Evolutionary conservation across 345 rosid genomes (phyloP).

Genomic region (Eutrema yunnanense): DNA sequence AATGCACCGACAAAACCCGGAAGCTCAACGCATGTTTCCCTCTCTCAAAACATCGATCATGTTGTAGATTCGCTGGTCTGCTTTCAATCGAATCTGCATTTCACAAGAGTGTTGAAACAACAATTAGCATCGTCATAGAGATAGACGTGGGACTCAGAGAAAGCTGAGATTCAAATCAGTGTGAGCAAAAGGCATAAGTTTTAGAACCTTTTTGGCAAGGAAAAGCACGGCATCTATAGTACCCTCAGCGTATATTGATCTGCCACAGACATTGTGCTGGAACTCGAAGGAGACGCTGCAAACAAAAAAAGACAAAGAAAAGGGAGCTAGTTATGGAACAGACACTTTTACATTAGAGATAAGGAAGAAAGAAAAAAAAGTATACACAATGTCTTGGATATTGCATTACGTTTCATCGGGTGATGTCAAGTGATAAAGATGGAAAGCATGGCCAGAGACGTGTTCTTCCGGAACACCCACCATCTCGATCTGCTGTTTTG

Average conservation of each 20-base stretch:
- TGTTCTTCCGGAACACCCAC: conserved; percentile 89
- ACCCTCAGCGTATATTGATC: conserved; percentile 95
- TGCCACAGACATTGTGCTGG: conserved; percentile 94
- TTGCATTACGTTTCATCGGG: conserved; percentile 72
- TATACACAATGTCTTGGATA: conserved; percentile 1
- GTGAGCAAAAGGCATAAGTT: neutral
- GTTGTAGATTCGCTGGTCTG: conserved; percentile 65
- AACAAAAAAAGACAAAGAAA: neutral
- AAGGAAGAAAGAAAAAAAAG: neutral
- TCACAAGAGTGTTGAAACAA: neutral
- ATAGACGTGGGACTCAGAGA: neutral
- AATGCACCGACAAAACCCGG: neutral
- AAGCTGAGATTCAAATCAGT: neutral
- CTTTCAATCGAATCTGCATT: conserved; percentile 55
- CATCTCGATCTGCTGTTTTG: conserved; percentile 73
- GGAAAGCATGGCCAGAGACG: conserved; percentile 89
- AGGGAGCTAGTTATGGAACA: neutral
- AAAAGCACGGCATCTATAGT: conserved; percentile 82
- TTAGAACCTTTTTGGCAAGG: conserved; percentile 79
- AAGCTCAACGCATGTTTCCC: conserved; percentile 61
- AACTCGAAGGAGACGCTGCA: conserved; percentile 91
- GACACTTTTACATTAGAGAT: neutral
- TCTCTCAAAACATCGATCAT: conserved; percentile 85
- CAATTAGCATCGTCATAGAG: neutral
- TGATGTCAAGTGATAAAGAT: conserved; percentile 80